Evolutionary conservation across 352 stramenopile species (phyloP).

Genomic region (Phytophthora capsici): DNA sequence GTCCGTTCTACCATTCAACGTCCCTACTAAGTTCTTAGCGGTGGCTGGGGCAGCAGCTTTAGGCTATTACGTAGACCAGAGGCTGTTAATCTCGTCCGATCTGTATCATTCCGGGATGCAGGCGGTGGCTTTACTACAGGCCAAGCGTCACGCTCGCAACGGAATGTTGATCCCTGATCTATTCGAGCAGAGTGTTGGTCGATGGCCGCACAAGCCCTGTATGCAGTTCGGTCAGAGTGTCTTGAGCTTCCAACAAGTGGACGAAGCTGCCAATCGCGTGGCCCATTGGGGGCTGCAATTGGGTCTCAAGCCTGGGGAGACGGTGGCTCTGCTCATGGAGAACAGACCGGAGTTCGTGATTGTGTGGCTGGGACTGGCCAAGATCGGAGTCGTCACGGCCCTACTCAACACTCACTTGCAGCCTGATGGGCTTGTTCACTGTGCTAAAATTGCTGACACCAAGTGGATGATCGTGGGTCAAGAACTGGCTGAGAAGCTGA

Average conservation of each 20-base stretch:
- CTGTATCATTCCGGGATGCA: slow-evolving; percentile 49
- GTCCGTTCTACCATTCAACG: slow-evolving; percentile 27
- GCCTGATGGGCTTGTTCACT: slow-evolving; percentile 76
- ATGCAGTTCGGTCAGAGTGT: slow-evolving; percentile 61
- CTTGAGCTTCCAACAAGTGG: slow-evolving; percentile 67
- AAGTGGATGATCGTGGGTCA: slow-evolving; percentile 71
- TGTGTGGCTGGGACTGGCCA: slow-evolving; percentile 84
- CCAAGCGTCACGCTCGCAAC: slow-evolving; percentile 42
- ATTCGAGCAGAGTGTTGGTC: slow-evolving; percentile 61
- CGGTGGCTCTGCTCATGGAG: slow-evolving; percentile 84
- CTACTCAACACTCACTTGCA: slow-evolving; percentile 87
- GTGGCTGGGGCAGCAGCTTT: slow-evolving; percentile 49
- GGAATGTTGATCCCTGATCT: slow-evolving; percentile 59
- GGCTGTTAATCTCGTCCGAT: slow-evolving; percentile 66
- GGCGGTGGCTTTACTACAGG: slow-evolving; percentile 48
- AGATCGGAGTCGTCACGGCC: slow-evolving; percentile 84
- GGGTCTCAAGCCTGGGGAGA: slow-evolving; percentile 64
- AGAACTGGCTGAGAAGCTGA: slow-evolving; percentile 62
- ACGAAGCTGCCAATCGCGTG: slow-evolving; percentile 74
- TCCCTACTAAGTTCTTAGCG: slow-evolving; percentile 53
- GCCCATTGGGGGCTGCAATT: slow-evolving; percentile 69
- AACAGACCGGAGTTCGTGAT: slow-evolving; percentile 87
- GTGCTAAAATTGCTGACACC: slow-evolving; percentile 68
- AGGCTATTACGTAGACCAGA: slow-evolving; percentile 59
- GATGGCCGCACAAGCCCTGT: slow-evolving; percentile 65